phyloP scores from a whole-genome alignment of 2,329 filamentous ascomycete species.

The Domatiomyces globalis region DNA sequence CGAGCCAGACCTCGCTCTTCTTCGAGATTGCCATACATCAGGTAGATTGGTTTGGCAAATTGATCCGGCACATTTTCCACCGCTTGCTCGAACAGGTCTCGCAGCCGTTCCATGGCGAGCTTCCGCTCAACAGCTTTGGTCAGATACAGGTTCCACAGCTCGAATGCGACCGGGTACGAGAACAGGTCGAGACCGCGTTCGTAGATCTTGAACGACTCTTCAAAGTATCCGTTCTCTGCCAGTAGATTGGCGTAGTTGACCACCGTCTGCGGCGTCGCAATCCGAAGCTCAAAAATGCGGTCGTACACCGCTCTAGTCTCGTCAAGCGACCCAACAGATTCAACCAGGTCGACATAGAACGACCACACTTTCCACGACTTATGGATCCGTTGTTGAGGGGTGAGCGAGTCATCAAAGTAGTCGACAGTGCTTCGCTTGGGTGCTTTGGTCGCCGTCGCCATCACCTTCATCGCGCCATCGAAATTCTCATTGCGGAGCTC shows the following conservation, averaged over 20 bases:
- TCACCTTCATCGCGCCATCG: conserved; percentile 82
- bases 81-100: conserved; percentile 94
- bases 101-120: conserved; percentile 82
- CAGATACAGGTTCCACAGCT: conserved; percentile 95
- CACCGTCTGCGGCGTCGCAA: conserved; percentile 93
- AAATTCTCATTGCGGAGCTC: conserved; percentile 93
- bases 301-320: conserved; percentile 94
- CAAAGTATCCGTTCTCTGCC: conserved; percentile 87
- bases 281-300: conserved; percentile 92
- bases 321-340: conserved; percentile 79
- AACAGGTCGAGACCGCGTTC: conserved; percentile 96
- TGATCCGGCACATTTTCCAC: conserved; percentile 88
- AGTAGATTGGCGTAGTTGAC: conserved; percentile 96
- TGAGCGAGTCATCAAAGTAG: conserved; percentile 90
- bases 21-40: conserved; percentile 97
- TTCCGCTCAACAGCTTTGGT: conserved; percentile 95
- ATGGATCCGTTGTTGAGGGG: conserved; percentile 89
- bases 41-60: conserved; percentile 87
- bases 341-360: conserved; percentile 95
- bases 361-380: conserved; percentile 99
- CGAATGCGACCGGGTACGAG: conserved; percentile 93
- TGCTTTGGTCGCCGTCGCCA: conserved; percentile 95
- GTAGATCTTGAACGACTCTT: conserved; percentile 96
- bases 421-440: conserved; percentile 96
- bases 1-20: conserved; percentile 88